Base-by-base conservation (phyloP, 2,329 filamentous ascomycete species). In the Trichoderma pleuroti region DNA sequence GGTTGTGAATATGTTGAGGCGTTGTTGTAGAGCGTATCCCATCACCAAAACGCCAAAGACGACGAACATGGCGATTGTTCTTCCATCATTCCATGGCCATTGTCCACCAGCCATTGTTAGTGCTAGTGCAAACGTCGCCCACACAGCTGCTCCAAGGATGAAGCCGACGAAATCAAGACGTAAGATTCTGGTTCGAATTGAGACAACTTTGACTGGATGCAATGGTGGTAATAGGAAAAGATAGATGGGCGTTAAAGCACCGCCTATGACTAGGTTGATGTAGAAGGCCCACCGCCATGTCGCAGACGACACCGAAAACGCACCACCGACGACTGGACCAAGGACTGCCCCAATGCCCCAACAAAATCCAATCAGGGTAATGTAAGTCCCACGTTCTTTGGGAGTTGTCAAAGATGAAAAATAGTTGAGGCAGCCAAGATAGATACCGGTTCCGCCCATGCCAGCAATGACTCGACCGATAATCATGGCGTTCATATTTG, bases 401-500 rank as follows among this genome's bases (percentile, higher is more conserved):
- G 42, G 42, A 21, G 42, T 49, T 49, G 42, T 49, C 5, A 49
- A 21, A 12, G 42, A 49, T 49, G 42, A 49, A 49, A 49, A 49
- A 21, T 49, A 49, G 42, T 49, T 49, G n/a, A 49, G 42, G 42
- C 42, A 49, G 5, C 80, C 80, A 12, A 78, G 64, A 68, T 83
- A 84, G 73, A 82, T 78, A 2, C 83, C 83, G 2, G 74, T 74
- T 1, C 82, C 83, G 4, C 83, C 82, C 28, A 81, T 75, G 60
- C 84, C 84, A 68, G 79, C 79, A 46, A 84, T 77, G 8, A 80
- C 81, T 30, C 83, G 78, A 11, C 83, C 84, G 34, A 69, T 18
- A 84, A 87, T 86, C 26, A 86, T 71, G 34, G 81, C 80, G 72
- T 81, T 75, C 78, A 85, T 84, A 34, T 64, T 80, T 1, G 80